phyloP scores from a whole-genome alignment of 73 alveolate species.

The Paramecium sonneborni region DNA sequence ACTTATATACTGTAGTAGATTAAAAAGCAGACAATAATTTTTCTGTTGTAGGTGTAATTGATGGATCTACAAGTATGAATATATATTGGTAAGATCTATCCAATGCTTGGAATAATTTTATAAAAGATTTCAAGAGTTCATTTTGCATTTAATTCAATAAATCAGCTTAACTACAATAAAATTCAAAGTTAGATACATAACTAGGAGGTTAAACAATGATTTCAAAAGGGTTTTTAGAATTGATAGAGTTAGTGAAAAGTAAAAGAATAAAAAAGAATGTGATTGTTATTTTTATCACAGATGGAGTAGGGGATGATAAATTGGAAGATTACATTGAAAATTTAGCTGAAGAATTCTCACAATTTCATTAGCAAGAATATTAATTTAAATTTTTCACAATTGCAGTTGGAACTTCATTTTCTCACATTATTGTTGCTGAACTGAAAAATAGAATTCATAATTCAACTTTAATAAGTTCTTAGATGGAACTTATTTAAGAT shows the following conservation, averaged over 20 bases:
- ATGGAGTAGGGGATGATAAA: slow-evolving; percentile 16
- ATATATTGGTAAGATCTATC: not conserved
- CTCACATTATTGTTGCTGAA: slow-evolving; percentile 27
- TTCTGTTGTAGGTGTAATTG: not conserved
- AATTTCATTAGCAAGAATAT: slow-evolving; percentile 1
- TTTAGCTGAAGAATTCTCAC: not conserved
- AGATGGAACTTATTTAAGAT: not conserved
- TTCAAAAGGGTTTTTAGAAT: not conserved
- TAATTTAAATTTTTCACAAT: not conserved
- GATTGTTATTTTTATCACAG: not conserved
- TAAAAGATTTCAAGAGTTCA: not conserved
- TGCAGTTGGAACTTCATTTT: not conserved
- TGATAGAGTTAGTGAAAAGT: not conserved
- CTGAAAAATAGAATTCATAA: slow-evolving; percentile 19
- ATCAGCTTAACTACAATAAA: not conserved
- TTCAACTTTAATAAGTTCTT: slow-evolving; percentile 12
- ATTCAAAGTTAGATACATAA: not conserved
- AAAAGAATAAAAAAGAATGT: not conserved
- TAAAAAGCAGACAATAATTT: not conserved
- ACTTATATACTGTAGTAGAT: not conserved
- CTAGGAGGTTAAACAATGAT: not conserved
- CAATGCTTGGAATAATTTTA: not conserved
- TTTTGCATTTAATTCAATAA: not conserved
- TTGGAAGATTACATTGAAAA: not conserved
- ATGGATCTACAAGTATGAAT: not conserved